Base-by-base conservation (phyloP, 352 stramenopile species). In the Globisporangium viniferum region DNA sequence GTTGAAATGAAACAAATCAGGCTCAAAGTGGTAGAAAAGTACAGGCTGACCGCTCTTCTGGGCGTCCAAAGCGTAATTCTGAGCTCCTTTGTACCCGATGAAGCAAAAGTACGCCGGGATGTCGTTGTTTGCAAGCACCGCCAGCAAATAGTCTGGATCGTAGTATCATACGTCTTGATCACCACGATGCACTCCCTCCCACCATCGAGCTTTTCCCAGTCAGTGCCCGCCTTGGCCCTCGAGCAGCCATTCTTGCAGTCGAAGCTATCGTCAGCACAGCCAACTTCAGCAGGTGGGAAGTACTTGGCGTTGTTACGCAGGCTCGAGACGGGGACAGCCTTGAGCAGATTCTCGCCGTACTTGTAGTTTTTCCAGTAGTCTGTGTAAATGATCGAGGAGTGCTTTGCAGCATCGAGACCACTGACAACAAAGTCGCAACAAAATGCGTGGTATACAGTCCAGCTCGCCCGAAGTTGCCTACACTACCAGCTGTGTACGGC, bases 21-120 rank as follows among this genome's bases (percentile, higher is more conserved):
- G 80, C 59, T 86, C 80, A 62, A 75, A 88, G 56, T 86, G 70
- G 55, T 84, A 86, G 41, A 88, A 88, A 7, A 78, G 29, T 2
- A 84, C 68, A 0, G 74, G 70, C 8, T 59, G 54, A 0, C 44
- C 18, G 18, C 8, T 27, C 15, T 33, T 59, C 33, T 53, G 62
- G 8, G 63, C 39, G 29, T 68, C 63, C 14, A 68, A 15, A 6
- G 41, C 59, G 35, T 73, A 74, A 3, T 31, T 49, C 20, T 62
- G 33, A 9, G 58, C 22, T 41, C 44, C 36, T 1, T 36, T 51
- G n/a, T 74, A 68, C 2, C 74, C 71, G 33, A 74, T 29, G 49
- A 80, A 80, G 66, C 71, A 80, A 49, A 80, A 76, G n/a, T 73
- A 76, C n/a, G 74, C 69, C 1, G 68, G 71, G 14, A 78, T 72